phyloP scores from a whole-genome alignment of 2,329 filamentous ascomycete species.

The Neoscytalidium dimidiatum region DNA sequence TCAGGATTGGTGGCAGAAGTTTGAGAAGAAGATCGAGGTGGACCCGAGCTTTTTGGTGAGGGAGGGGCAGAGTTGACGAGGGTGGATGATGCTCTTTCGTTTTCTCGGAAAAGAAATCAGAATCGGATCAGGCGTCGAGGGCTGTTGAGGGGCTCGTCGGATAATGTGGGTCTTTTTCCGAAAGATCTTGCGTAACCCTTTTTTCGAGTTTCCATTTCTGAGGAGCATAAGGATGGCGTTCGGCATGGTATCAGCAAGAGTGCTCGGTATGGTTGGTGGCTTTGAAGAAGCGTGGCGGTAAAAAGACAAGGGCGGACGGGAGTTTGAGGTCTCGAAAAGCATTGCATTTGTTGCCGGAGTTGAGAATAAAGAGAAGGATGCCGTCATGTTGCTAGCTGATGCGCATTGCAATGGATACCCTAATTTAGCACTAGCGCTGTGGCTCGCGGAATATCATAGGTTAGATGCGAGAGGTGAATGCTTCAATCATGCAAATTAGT shows the following conservation, averaged over 20 bases:
- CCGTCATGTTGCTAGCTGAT: background rate
- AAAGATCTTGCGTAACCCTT: no score
- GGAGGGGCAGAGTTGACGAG: conserved; percentile 39
- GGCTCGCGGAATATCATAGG: no score
- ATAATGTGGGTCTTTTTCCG: no score
- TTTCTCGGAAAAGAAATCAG: background rate
- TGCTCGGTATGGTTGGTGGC: background rate
- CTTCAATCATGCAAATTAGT: no score
- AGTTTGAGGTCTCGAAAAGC: no score
- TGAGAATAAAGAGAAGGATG: background rate
- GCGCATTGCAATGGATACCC: background rate
- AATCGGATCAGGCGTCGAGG: no score
- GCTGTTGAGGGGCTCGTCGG: no score
- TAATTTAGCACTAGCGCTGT: background rate
- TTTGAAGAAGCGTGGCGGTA: background rate
- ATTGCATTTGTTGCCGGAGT: background rate
- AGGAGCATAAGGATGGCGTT: no score
- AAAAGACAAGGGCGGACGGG: background rate
- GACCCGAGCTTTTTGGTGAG: conserved; percentile 90
- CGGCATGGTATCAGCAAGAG: no score
- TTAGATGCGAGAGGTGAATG: no score
- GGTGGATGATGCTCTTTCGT: background rate
- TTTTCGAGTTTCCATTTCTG: no score
- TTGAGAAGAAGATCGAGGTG: conserved; percentile 80
- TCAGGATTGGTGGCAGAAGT: conserved; percentile 97